These are phyloP conservation scores for Coemansia sp. DNA, from an alignment of 192 early-diverging fungal species.

Conservation along the genomic window DNA sequence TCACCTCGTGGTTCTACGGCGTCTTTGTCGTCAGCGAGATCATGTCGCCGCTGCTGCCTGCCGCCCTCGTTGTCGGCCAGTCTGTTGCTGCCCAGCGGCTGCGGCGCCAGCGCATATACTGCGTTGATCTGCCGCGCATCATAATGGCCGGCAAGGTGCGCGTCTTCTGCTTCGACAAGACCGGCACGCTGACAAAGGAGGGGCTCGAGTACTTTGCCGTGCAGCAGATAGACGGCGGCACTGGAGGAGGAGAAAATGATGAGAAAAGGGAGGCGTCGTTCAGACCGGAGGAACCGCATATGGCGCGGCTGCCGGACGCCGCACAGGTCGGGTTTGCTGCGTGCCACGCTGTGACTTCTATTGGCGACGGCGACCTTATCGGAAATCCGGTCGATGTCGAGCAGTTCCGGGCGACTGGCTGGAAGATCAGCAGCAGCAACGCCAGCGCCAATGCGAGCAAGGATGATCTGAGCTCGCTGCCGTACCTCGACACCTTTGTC, in stretches of 20 bases:
- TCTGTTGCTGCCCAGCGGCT: slow-evolving; percentile 66
- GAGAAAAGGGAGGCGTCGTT: slow-evolving; percentile 3
- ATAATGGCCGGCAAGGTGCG: slow-evolving; percentile 73
- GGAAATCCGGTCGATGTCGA: slow-evolving; percentile 79
- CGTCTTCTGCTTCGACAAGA: slow-evolving; percentile 79
- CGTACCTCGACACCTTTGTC: slow-evolving; percentile 56
- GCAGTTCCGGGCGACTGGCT: slow-evolving; percentile 66
- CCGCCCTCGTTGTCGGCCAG: slow-evolving; percentile 74
- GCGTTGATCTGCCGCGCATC: slow-evolving; percentile 72
- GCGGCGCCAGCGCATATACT: slow-evolving; percentile 63
- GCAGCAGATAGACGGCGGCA: slow-evolving; percentile 12
- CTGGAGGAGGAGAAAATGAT: too few relatives aligned
- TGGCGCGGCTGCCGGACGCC: slow-evolving; percentile 25
- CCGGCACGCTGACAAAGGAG: slow-evolving; percentile 75
- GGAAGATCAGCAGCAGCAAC: slow-evolving; percentile 44
- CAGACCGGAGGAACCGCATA: slow-evolving; percentile 19
- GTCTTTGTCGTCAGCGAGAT: slow-evolving; percentile 72
- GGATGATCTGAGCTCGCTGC: background rate
- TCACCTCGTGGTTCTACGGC: slow-evolving; percentile 73
- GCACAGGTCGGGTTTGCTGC: slow-evolving; percentile 55
- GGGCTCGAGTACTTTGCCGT: slow-evolving; percentile 67
- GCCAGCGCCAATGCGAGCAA: background rate
- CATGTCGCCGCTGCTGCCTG: slow-evolving; percentile 67
- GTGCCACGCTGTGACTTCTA: slow-evolving; percentile 66
- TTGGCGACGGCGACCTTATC: slow-evolving; percentile 59